Percentiles rank a stretch among this genome's conserved stretches.
Conservation (phyloP, 768 basidiomycete species). For the Naganishia vaughanmartiniae region DNA sequence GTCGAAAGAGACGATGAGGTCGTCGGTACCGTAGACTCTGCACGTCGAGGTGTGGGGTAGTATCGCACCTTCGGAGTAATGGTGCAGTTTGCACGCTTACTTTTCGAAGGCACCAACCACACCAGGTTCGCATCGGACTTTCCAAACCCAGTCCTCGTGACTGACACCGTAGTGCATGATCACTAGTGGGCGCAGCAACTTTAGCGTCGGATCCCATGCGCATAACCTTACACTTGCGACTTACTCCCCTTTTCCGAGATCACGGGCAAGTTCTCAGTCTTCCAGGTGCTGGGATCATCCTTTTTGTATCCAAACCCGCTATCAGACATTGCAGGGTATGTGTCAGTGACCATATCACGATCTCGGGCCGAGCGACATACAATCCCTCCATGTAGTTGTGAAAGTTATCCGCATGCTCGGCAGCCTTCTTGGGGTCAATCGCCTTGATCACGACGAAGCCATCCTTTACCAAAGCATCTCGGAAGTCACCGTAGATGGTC, state of each 20-base stretch:
- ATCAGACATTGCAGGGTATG: background rate
- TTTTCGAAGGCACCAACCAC: conserved; percentile 15
- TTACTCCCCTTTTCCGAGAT: conserved; percentile 24
- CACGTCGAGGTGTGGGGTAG: background rate
- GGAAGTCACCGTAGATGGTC: conserved; percentile 18
- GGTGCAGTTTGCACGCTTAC: background rate
- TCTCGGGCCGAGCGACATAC: background rate
- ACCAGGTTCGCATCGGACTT: conserved; percentile 15
- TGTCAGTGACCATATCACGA: background rate
- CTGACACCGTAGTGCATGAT: conserved; percentile 21
- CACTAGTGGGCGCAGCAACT: background rate
- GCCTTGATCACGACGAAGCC: conserved; percentile 22
- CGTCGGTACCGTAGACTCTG: conserved; percentile 45
- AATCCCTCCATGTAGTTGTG: conserved; percentile 22
- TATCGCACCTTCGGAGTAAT: background rate
- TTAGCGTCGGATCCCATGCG: background rate
- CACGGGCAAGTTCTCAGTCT: conserved; percentile 6
- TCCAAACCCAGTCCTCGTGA: conserved; percentile 22
- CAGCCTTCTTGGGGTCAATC: conserved; percentile 1
- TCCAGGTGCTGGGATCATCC: conserved; percentile 7
- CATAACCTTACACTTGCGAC: background rate
- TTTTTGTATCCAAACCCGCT: conserved; percentile 17
- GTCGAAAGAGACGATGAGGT: conserved; percentile 44
- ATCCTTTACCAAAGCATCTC: conserved; percentile 17
- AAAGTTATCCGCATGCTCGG: conserved; percentile 3